phyloP scores from a whole-genome alignment of 148 eudicot genomes.

The Salicornia ramosissima region DNA sequence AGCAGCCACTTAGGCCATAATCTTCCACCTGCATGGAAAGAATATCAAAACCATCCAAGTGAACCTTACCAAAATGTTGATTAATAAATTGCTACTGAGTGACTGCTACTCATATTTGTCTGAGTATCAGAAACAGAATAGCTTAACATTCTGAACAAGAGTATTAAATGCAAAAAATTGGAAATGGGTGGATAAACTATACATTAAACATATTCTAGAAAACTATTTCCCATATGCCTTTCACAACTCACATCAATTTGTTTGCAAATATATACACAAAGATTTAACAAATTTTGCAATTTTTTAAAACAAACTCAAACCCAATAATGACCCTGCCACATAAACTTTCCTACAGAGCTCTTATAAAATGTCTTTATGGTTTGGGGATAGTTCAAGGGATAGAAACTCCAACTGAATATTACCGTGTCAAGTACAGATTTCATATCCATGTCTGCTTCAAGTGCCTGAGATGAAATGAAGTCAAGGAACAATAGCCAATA shows the following conservation, averaged over 20 bases:
- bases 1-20: conserved; percentile 61
- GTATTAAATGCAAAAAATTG: background rate
- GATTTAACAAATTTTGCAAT: no score
- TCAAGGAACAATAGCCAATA: background rate
- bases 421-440: background rate
- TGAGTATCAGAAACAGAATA: background rate
- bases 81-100: no score
- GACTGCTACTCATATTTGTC: no score
- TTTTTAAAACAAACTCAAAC: no score
- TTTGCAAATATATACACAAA: no score
- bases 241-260: background rate
- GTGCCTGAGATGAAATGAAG: background rate
- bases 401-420: background rate
- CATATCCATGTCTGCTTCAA: background rate
- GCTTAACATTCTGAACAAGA: background rate
- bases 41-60: background rate
- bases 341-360: background rate
- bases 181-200: background rate
- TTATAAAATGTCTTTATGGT: no score
- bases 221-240: background rate
- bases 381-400: background rate
- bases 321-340: background rate
- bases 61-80: no score
- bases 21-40: conserved; percentile 66
- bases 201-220: background rate